These are phyloP conservation scores for Cytospora piceicola DNA, from an alignment of 2,329 filamentous ascomycete genomes.

Conservation along the genomic window DNA sequence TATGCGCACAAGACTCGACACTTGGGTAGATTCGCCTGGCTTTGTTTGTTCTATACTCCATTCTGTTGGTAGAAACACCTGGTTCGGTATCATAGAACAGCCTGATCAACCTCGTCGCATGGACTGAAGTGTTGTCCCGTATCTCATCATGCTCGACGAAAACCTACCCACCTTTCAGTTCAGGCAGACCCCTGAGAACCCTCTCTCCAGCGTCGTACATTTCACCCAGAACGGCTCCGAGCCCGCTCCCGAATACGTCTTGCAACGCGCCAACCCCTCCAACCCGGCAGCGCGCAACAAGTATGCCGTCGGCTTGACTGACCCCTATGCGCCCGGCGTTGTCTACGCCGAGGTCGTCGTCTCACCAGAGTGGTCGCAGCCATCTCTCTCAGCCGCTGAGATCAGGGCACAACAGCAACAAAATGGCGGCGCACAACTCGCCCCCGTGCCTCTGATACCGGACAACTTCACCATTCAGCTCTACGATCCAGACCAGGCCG, in stretches of 20 bases:
- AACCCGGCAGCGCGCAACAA: constrained; percentile 71
- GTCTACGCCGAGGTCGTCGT: constrained; percentile 87
- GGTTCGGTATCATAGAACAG: not conserved
- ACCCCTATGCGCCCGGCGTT: constrained; percentile 78
- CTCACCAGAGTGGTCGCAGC: constrained; percentile 83
- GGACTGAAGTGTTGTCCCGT: not conserved
- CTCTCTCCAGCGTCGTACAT: constrained; percentile 60
- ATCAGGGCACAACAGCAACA: constrained; percentile 61
- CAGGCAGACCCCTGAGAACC: constrained; percentile 55
- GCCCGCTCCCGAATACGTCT: constrained; percentile 76
- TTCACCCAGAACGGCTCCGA: constrained; percentile 78
- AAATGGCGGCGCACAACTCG: constrained; percentile 47
- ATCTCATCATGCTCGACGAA: constrained; percentile 78
- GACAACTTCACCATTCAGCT: constrained; percentile 82
- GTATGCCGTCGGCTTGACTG: constrained; percentile 85
- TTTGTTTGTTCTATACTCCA: not conserved
- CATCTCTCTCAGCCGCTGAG: constrained; percentile 79
- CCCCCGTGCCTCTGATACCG: constrained; percentile 73
- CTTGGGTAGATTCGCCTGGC: not conserved
- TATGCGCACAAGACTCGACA: not conserved
- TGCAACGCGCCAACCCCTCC: constrained; percentile 76
- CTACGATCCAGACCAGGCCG: constrained; percentile 89
- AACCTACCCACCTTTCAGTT: constrained; percentile 78
- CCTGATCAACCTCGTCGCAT: not conserved
- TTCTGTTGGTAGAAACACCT: not conserved